Base-by-base conservation (phyloP, 192 early-diverging fungal genomes). In the Physocladia obscura region DNA sequence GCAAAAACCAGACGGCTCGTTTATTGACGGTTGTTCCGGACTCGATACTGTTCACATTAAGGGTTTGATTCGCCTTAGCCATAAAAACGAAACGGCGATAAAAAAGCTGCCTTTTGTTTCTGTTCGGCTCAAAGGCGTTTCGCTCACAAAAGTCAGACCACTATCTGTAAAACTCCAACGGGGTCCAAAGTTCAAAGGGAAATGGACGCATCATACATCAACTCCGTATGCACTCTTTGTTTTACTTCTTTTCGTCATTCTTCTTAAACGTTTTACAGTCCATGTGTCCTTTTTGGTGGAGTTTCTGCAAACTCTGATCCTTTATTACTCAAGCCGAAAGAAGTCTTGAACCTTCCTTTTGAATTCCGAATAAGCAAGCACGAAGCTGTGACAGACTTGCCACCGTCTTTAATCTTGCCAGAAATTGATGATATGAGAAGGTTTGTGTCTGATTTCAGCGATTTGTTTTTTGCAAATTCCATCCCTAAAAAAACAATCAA, bases 321-420 rank as follows among this genome's bases (percentile, higher is more conserved):
- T 2, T 29, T 68, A 21, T 27, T 57, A 2, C 37, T 68, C 2
- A 19, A 57, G 5, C 60, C 58, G 13, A 50, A 49, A 15, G 30
- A 44, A 55, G 37, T 63, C 44, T 4, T 8, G 15, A 51, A 62
- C 6, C 29, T 72, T 8, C 70, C 70, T 11, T 72, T 72, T 44
- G 60, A 55, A 21, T 72, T 72, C 36, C 59, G 70, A 8, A 5
- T 62, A 22, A 27, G 59, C 40, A 72, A 63, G 55, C 61, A 72
- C 37, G 58, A 72, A 56, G 57, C 60, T 4, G 31, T 62, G 15
- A 6, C 8, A 3, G 61, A 72, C 34, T 54, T 72, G n/a, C 70
- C 70, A 2, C 24, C 58, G 4, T 72, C 70, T 17, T 15, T 72
- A 15, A 62, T 72, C 31, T 49, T 72, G 6, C 60, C 60, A 19